Conservation (phyloP, 2,329 filamentous ascomycete species). For the Chrysoporthe puriensis region DNA sequence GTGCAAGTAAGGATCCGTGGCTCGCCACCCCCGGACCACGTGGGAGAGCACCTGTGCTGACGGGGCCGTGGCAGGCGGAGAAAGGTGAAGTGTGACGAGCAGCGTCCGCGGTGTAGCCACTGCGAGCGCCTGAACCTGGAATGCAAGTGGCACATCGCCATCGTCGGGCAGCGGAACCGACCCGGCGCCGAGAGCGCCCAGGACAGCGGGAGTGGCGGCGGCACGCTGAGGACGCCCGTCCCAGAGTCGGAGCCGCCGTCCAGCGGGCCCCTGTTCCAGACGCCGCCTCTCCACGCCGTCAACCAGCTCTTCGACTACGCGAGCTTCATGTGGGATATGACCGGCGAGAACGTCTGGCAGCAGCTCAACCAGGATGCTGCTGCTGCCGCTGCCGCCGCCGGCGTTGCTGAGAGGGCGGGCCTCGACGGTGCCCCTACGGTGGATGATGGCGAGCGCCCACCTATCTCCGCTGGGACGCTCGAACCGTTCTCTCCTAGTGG, state of each 20-base stretch:
- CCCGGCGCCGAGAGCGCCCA: constrained; percentile 13
- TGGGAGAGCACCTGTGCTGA: neutral
- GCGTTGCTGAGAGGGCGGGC: neutral
- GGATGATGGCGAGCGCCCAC: neutral
- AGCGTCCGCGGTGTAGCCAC: constrained; percentile 55
- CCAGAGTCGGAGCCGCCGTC: constrained; percentile 16
- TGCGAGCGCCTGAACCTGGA: constrained; percentile 57
- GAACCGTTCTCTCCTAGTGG: neutral
- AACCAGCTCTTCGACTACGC: constrained; percentile 52
- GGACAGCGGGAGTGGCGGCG: constrained; percentile 14
- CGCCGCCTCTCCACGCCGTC: constrained; percentile 34
- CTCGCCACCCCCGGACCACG: too few species aligned
- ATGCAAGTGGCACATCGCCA: constrained; percentile 50
- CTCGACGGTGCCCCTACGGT: neutral
- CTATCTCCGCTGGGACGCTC: neutral
- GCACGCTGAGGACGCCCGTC: constrained; percentile 19
- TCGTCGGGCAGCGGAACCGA: constrained; percentile 9
- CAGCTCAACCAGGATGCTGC: constrained; percentile 32
- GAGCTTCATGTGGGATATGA: constrained; percentile 52
- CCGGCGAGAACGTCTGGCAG: constrained; percentile 39
- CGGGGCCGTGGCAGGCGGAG: constrained; percentile 43
- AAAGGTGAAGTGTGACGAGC: constrained; percentile 60
- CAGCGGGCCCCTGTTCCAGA: constrained; percentile 19
- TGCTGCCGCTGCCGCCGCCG: neutral
- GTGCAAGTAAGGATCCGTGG: constrained; percentile 43